phyloP scores from a whole-genome alignment of 306 rosid genomes.

The Lotus japonicus region DNA sequence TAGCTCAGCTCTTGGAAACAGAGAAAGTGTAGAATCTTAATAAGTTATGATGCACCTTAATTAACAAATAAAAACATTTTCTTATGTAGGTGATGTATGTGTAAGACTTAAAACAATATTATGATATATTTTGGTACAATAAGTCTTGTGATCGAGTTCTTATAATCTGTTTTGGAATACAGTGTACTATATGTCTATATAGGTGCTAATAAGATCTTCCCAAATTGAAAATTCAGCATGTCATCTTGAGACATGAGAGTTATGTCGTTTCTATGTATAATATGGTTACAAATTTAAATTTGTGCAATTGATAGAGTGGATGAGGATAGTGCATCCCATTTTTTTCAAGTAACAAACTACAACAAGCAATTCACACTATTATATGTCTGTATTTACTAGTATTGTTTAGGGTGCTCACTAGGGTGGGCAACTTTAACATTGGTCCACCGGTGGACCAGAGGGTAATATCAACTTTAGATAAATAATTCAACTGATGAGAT shows the following conservation, averaged over 20 bases:
- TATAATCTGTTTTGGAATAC: neutral
- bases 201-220: neutral
- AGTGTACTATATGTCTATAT: neutral
- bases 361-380: too few relatives aligned
- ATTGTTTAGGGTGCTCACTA: too few relatives aligned
- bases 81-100: neutral
- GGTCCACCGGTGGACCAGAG: too few relatives aligned
- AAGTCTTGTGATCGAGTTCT: too few relatives aligned
- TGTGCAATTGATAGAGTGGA: neutral
- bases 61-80: neutral
- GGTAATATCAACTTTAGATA: too few relatives aligned
- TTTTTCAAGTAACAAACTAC: too few relatives aligned
- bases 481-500: too few relatives aligned
- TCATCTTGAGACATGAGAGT: neutral
- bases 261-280: neutral
- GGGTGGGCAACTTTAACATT: too few relatives aligned
- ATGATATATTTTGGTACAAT: neutral
- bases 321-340: neutral
- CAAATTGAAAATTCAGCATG: neutral
- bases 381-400: too few relatives aligned
- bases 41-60: neutral
- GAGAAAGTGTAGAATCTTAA: neutral
- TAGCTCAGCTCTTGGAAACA: slow-evolving; percentile 2
- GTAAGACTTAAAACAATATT: neutral
- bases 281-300: neutral